phyloP scores from a whole-genome alignment of 2,329 filamentous ascomycete species.

The Penicillium aurantiogriseum region DNA sequence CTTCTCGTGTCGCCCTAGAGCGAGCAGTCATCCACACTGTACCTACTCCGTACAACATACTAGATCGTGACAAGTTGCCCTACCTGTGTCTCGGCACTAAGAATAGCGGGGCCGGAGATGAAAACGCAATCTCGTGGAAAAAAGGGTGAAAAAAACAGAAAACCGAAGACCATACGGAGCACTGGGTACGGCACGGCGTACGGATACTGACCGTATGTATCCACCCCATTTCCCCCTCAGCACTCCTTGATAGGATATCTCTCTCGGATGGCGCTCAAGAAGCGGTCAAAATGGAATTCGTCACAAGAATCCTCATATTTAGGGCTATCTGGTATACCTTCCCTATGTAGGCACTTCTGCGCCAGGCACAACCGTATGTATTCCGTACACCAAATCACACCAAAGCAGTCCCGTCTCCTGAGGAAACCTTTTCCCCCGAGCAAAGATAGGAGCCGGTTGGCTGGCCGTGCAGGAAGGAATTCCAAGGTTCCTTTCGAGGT shows the following conservation, averaged over 20 bases:
- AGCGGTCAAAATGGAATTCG: conserved; percentile 2
- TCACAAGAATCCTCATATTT: neutral
- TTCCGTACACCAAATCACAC: neutral
- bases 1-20: neutral
- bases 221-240: neutral
- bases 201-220: neutral
- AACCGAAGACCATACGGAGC: neutral
- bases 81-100: neutral
- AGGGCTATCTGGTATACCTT: neutral
- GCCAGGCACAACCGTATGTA: neutral
- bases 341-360: neutral
- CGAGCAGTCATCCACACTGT: neutral
- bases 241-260: neutral
- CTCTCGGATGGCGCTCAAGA: neutral
- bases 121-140: neutral
- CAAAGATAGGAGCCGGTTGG: neutral
- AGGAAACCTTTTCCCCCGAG: neutral
- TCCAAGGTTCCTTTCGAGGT: too few species aligned
- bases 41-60: neutral
- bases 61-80: neutral
- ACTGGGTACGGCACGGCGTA: neutral
- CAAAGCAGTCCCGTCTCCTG: neutral
- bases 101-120: conserved; percentile 11
- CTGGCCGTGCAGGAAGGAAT: neutral
- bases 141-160: neutral